Evolutionary conservation across 2,329 filamentous ascomycete species (phyloP).

Genomic region (Neophaeococcomyces mojaviensis): DNA sequence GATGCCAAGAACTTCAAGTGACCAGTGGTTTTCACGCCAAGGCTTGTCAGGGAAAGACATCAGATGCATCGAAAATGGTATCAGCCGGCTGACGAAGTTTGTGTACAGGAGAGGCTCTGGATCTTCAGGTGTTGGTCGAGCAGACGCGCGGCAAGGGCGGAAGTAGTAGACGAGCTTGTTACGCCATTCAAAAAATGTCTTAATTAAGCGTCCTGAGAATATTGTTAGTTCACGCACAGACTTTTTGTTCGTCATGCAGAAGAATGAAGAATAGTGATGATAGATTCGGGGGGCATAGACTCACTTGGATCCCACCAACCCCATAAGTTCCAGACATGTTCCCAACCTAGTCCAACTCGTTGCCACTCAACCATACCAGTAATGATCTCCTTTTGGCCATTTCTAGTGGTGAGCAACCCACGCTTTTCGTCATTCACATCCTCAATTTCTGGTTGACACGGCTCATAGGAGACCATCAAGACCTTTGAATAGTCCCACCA

Average conservation of each 20-base stretch:
- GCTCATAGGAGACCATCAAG: conserved; percentile 10
- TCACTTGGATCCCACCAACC: conserved; percentile 16
- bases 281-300: too few relatives aligned
- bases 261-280: not conserved
- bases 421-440: not conserved
- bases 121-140: conserved; percentile 27
- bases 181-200: not conserved
- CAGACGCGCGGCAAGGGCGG: conserved; percentile 7
- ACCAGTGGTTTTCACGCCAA: conserved; percentile 13
- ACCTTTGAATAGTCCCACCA: conserved; percentile 15
- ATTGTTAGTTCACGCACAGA: not conserved
- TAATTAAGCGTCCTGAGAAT: not conserved
- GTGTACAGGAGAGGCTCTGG: conserved; percentile 9
- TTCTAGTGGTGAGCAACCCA: not conserved
- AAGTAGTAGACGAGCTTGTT: conserved; percentile 1
- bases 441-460: not conserved
- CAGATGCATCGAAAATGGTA: conserved; percentile 6
- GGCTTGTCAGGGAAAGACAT: conserved; percentile 7
- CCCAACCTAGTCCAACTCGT: conserved; percentile 10
- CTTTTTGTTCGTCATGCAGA: not conserved
- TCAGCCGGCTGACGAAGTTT: conserved; percentile 9
- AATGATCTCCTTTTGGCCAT: conserved; percentile 10
- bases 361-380: conserved; percentile 14
- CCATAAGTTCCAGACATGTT: conserved; percentile 9
- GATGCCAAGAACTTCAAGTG: conserved; percentile 11